Base-by-base conservation (phyloP, 1,284 basidiomycete genomes). In the Naganishia liquefaciens region DNA sequence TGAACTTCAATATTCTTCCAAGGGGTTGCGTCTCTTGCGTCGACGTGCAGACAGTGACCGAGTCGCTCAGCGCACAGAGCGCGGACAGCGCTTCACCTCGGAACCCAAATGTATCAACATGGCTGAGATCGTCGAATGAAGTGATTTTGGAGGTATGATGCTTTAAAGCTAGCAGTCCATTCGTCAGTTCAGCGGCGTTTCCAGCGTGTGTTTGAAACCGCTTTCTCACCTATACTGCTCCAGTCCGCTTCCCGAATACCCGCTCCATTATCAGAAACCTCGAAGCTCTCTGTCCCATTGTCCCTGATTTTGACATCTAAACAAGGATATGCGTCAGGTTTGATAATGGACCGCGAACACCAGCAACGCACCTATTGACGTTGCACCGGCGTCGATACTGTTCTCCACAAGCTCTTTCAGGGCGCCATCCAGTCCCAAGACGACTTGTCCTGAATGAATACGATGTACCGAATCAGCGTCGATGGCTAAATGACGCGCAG, bases 321-420 rank as follows among this genome's bases (percentile, higher is more conserved):
- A 40, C 19, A 27, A 27, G 5, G n/a, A 10, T 2, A 5, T 4
- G 13, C 30, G 11, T n/a, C 21, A 52, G 28, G 9, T 40, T 5
- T 42, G 21, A 6, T 2, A 2, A n/a, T 37, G n/a, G 39, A 33
- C 44, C 28, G 40, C 60, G 43, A 67, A 19, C 23, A 23, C 11
- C 19, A 25, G 9, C 0, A n/a, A 74, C 86, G 57, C 54, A 90
- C 93, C 93, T 55, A 99, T 87, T 69, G 80, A 87, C 0, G 90
- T 92, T 0, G 94, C 91, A 0, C 88, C 89, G 0, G 95, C 93
- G 76, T 99, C 96, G 30, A 98, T 81, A 65, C 91, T 91, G 76
- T 99, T 99, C 79, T 99, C 96, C 2, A 99, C 85, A 2, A 99
- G 85, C 76, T 99, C 96, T 75, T 99, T 99, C 63, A 99, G 88